Percentiles rank a stretch among this genome's conserved stretches.
Conservation (phyloP, 768 basidiomycete genomes). For the Lentinula aciculospora region DNA sequence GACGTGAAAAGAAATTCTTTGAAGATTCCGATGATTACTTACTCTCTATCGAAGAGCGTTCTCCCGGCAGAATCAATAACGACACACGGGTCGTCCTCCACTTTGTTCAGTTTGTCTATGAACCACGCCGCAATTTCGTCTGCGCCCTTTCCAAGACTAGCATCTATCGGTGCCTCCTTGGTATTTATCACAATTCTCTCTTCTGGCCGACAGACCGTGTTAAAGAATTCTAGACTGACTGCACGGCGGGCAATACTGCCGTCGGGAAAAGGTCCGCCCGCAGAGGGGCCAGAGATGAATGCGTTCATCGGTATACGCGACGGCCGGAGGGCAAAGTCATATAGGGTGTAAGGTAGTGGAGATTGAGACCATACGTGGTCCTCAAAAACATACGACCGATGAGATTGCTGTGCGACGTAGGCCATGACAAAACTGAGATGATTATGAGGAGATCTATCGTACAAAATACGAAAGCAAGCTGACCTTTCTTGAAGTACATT, state of each 20-base stretch:
- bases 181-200: slow-evolving; percentile 23
- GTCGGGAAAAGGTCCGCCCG: slow-evolving; percentile 30
- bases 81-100: slow-evolving; percentile 5
- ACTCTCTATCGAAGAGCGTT: slow-evolving; percentile 2
- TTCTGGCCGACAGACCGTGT: slow-evolving; percentile 35
- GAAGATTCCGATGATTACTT: background rate
- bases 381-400: slow-evolving; percentile 46
- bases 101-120: slow-evolving; percentile 33
- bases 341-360: slow-evolving; percentile 28
- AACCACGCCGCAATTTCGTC: slow-evolving; percentile 35
- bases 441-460: background rate
- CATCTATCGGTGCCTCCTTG: slow-evolving; percentile 31
- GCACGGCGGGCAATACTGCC: slow-evolving; percentile 37
- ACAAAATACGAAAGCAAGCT: slow-evolving; percentile 11
- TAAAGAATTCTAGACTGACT: slow-evolving; percentile 26
- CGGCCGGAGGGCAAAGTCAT: slow-evolving; percentile 21
- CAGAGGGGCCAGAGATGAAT: slow-evolving; percentile 36
- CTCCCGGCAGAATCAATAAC: background rate
- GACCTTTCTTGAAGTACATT: slow-evolving; percentile 47
- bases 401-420: slow-evolving; percentile 40
- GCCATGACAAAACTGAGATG: slow-evolving; percentile 40
- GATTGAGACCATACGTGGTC: slow-evolving; percentile 34
- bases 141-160: slow-evolving; percentile 23
- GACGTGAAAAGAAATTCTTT: background rate
- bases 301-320: slow-evolving; percentile 36